Evolutionary conservation across 1,284 basidiomycete genomes (phyloP).

Genomic region (Trametes hirsuta): DNA sequence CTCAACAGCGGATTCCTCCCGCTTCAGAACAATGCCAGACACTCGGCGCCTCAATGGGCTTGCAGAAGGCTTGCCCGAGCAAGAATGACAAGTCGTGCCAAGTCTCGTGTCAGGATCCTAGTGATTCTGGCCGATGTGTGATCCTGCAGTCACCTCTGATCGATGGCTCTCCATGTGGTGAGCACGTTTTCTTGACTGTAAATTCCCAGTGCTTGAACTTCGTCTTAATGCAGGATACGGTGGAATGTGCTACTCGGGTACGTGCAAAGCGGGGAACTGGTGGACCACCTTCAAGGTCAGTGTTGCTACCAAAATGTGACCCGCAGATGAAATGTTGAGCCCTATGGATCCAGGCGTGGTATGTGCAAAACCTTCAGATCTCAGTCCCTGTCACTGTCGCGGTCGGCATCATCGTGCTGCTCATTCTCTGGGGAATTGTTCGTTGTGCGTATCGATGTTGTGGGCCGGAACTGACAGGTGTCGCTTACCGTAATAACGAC

Average conservation of each 20-base stretch:
- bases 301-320: not conserved
- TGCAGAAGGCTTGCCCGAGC: conserved; percentile 69
- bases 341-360: conserved; percentile 57
- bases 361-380: conserved; percentile 77
- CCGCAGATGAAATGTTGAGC: not conserved
- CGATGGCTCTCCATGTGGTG: conserved; percentile 87
- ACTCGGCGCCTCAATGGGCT: conserved; percentile 70
- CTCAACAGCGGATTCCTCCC: not conserved
- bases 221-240: conserved; percentile 57
- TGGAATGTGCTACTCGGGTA: conserved; percentile 69
- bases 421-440: conserved; percentile 29
- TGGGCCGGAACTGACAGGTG: too few species aligned
- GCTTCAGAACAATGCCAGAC: conserved; percentile 75
- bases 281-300: conserved; percentile 66
- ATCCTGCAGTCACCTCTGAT: conserved; percentile 76
- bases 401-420: conserved; percentile 62
- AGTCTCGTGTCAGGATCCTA: conserved; percentile 82
- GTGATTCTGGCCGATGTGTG: conserved; percentile 65
- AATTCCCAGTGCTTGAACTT: not conserved
- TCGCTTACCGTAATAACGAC: not conserved
- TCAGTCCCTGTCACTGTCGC: conserved; percentile 81
- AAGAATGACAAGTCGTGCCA: conserved; percentile 71
- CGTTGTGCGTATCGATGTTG: conserved; percentile 16
- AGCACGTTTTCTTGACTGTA: conserved; percentile 23
- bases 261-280: conserved; percentile 67